phyloP scores from a whole-genome alignment of 345 rosid genomes.

The Ceriops decandra region DNA sequence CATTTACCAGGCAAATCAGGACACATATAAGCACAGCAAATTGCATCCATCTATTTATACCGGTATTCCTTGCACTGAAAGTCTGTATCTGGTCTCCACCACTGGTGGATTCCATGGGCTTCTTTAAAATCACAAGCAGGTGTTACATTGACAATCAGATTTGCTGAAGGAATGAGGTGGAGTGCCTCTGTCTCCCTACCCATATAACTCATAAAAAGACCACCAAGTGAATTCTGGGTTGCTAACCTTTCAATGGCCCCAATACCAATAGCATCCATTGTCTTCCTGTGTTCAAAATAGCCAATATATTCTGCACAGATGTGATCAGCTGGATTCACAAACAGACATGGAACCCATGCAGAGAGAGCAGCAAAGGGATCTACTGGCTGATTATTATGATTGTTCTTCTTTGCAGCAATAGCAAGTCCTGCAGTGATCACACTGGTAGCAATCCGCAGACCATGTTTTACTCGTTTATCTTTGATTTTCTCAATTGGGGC shows the following conservation, averaged over 20 bases:
- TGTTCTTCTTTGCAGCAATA: slow-evolving; percentile 40
- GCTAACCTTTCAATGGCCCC: slow-evolving; percentile 71
- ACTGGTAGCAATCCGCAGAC: slow-evolving; percentile 63
- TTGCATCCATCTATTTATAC: slow-evolving; percentile 35
- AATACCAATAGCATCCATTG: slow-evolving; percentile 78
- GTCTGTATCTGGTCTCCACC: slow-evolving; percentile 69
- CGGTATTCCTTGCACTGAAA: slow-evolving; percentile 50
- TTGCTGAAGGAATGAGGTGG: slow-evolving; percentile 77
- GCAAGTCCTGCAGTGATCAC: slow-evolving; percentile 84
- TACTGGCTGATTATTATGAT: slow-evolving; percentile 29
- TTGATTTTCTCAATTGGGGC: slow-evolving; percentile 72
- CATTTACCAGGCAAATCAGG: not conserved
- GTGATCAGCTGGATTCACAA: slow-evolving; percentile 61
- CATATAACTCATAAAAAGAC: slow-evolving; percentile 52
- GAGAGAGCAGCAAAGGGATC: slow-evolving; percentile 54
- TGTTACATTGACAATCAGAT: slow-evolving; percentile 42
- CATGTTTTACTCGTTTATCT: slow-evolving; percentile 56
- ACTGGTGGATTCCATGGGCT: slow-evolving; percentile 92
- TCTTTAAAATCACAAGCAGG: slow-evolving; percentile 47
- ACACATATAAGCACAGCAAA: not conserved
- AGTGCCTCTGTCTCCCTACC: slow-evolving; percentile 61
- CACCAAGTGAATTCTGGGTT: slow-evolving; percentile 62
- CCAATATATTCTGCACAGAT: slow-evolving; percentile 78
- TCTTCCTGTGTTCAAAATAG: slow-evolving; percentile 80
- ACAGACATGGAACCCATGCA: slow-evolving; percentile 61